A percentile compares a stretch with the other conserved stretches of the same genome.
Conservation (phyloP, 148 eudicot genomes). For the Pharnaceum exiguum region DNA sequence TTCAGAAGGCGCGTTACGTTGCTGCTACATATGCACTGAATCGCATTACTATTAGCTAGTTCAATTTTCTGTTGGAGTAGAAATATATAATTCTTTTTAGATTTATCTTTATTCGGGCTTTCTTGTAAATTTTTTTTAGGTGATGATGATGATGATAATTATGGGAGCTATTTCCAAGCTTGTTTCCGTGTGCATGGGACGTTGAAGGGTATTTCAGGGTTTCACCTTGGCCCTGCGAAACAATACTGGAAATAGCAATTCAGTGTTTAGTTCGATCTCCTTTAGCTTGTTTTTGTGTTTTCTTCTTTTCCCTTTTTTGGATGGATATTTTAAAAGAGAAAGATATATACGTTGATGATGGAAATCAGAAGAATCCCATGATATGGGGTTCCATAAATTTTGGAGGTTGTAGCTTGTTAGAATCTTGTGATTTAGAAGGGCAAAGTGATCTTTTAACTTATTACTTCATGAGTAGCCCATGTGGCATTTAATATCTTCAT, state of each 20-base stretch:
- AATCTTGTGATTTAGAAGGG: conserved; percentile 35
- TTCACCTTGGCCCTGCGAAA: conserved; percentile 33
- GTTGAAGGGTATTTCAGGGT: not conserved
- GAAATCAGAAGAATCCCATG: conserved; percentile 55
- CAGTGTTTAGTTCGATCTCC: not conserved
- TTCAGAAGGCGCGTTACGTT: not conserved
- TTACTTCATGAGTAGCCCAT: conserved; percentile 22
- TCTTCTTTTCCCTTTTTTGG: not conserved
- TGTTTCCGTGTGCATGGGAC: conserved; percentile 39
- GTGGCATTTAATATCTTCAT: conserved; percentile 24
- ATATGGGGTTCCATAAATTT: conserved; percentile 53
- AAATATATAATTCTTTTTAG: not conserved
- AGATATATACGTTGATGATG: no score
- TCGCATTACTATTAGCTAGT: no score
- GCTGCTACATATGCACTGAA: not conserved
- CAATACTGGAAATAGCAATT: conserved; percentile 55
- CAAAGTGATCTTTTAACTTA: conserved; percentile 2
- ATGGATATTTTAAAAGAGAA: not conserved
- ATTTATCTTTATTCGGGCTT: conserved; percentile 1
- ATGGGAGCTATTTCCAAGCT: conserved; percentile 56
- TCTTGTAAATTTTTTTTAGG: not conserved
- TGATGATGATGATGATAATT: not conserved
- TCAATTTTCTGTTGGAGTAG: no score
- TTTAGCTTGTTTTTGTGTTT: not conserved
- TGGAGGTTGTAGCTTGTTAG: conserved; percentile 14